Conservation (phyloP, 306 rosid species). For the Crotalaria pallida region DNA sequence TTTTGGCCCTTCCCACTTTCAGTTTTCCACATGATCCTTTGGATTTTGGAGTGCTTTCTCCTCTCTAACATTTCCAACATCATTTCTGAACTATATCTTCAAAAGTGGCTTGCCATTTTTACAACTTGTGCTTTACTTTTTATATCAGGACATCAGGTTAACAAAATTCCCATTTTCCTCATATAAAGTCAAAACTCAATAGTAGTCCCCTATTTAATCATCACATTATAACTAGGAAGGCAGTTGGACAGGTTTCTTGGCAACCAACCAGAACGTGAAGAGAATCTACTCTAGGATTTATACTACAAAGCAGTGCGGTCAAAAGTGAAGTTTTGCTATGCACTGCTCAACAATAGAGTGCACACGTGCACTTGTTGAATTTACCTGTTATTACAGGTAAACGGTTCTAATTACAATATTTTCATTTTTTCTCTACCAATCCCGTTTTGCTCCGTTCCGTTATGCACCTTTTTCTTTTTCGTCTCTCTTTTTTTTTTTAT, state of each 20-base stretch:
- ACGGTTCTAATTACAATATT: too few relatives aligned
- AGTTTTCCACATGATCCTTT: not conserved
- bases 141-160: not conserved
- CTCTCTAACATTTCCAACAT: not conserved
- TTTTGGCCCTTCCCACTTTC: not conserved
- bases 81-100: not conserved
- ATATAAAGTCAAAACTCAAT: conserved; percentile 1
- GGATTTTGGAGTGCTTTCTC: too few relatives aligned
- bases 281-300: not conserved
- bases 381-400: too few relatives aligned
- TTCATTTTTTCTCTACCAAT: too few relatives aligned
- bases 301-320: not conserved
- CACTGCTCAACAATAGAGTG: too few relatives aligned
- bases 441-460: too few relatives aligned
- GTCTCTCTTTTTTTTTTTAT: too few relatives aligned
- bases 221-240: not conserved
- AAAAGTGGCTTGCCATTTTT: not conserved
- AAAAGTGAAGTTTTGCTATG: too few relatives aligned
- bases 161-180: conserved; percentile 2
- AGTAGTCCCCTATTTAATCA: conserved; percentile 19
- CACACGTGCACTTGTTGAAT: too few relatives aligned
- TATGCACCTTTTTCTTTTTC: too few relatives aligned
- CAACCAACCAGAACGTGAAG: conserved; percentile 5
- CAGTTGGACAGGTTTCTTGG: not conserved
- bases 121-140: not conserved